A percentile compares a stretch with the other conserved stretches of the same genome.
Evolutionary conservation across 805 yeast genomes (phyloP).

Genomic region (Ogataea ganodermae): DNA sequence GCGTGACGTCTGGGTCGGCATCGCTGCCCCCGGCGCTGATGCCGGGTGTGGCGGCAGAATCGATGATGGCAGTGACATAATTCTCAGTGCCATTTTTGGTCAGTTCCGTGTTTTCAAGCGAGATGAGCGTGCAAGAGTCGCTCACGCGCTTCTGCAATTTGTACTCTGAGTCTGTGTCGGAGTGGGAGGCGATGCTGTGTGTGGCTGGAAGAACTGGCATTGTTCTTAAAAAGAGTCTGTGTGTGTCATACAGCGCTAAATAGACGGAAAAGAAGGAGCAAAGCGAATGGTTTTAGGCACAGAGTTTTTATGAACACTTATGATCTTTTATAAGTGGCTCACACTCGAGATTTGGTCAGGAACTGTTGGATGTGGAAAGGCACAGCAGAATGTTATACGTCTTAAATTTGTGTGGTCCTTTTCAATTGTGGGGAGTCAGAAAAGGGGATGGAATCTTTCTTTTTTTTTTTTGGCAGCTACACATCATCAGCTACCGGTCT

Average conservation of each 20-base stretch:
- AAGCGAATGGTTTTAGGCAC: not conserved
- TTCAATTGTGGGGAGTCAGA: not conserved
- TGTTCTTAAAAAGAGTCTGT: not conserved
- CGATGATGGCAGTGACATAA: not conserved
- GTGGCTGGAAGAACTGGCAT: slow-evolving; percentile 11
- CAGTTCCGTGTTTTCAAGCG: not conserved
- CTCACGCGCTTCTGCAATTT: slow-evolving; percentile 8
- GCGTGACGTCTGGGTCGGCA: not conserved
- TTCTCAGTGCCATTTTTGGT: slow-evolving; percentile 4
- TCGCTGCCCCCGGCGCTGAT: not conserved
- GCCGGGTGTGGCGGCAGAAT: not conserved
- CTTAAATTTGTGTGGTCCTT: not conserved
- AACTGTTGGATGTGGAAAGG: not conserved
- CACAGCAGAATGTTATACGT: not conserved
- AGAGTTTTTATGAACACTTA: not conserved
- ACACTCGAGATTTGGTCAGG: not conserved
- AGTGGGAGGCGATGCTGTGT: slow-evolving; percentile 6
- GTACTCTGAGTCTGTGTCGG: not conserved
- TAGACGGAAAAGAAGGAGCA: not conserved
- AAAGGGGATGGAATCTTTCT: not conserved
- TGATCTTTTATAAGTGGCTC: not conserved
- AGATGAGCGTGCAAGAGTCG: slow-evolving; percentile 13
- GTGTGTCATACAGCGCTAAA: slow-evolving; percentile 6
- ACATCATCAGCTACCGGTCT: no score
- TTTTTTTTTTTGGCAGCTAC: not conserved